Base-by-base conservation (phyloP, 164 flowering plant species). In the Magnolia sinica region DNA sequence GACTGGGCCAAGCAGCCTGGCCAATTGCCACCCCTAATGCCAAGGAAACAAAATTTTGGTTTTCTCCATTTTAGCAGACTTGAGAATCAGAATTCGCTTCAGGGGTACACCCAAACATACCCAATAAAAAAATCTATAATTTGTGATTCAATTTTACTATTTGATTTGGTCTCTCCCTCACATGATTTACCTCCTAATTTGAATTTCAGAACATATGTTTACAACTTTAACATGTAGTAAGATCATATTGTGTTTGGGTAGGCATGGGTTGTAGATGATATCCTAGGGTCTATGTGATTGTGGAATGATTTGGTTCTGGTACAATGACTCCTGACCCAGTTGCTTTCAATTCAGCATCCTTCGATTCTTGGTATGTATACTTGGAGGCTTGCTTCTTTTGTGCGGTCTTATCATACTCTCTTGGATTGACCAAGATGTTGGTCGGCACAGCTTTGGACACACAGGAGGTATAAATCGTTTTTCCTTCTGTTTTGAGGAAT, bases 371-470 rank as follows among this genome's bases (percentile, higher is more conserved):
- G 8, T 87, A 55, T 89, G 89, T 80, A 92, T 89, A 76, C 58
- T 88, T 76, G 98, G 98, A 72, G 95, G 89, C 23, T 51, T 77
- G 77, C 88, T 93, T 76, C 85, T 91, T 70, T 80, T 93, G 45
- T 84, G 82, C 72, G 92, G 95, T 70, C 77, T 93, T 64, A 76
- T 81, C 55, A 87, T 91, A 63, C 92, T 95, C 73, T 88, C 91
- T 31, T 84, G 82, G 79, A 90, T 92, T 70, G 92, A 93, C 73
- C 97, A 95, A 89, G 98, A 95, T 86, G 91, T 90, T 71, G 92
- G 91, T 2, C 86, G 98, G 81, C 98, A 95, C 86, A 93, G 72
- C 78, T 95, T 93, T 85, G 98, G 98, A 76, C 95, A 91, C 79
- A 51, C 91, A 9, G 98, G 98, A 83, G 98, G 98, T 51, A 55